Conservation (phyloP, 306 rosid genomes). For the Lathyrus tuberosus region DNA sequence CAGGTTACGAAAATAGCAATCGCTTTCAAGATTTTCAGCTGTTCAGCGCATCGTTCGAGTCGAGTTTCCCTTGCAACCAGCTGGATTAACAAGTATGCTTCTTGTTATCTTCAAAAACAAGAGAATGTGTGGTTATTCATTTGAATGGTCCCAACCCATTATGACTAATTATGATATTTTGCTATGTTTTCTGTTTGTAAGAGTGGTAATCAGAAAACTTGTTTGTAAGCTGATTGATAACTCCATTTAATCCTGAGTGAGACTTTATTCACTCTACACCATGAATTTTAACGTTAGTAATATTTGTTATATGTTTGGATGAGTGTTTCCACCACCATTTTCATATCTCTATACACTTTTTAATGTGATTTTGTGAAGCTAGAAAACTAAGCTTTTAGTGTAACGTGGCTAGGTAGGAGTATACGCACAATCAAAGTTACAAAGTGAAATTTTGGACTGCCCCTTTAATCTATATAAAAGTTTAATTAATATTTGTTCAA, state of each 20-base stretch:
- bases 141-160: constrained; percentile 1
- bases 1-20: constrained; percentile 39
- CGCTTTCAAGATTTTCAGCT: constrained; percentile 64
- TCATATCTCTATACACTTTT: too few species aligned
- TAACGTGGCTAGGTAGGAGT: too few species aligned
- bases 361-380: too few species aligned
- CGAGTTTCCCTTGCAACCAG: constrained; percentile 53
- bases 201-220: constrained; percentile 1
- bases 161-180: neutral
- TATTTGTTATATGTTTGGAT: too few species aligned
- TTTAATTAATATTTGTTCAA: too few species aligned
- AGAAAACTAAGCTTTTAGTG: too few species aligned
- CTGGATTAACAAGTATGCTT: constrained; percentile 44
- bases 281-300: too few species aligned
- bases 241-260: constrained; percentile 1
- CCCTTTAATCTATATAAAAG: too few species aligned
- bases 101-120: too few species aligned
- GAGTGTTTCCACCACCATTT: too few species aligned
- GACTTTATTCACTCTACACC: neutral
- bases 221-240: constrained; percentile 5
- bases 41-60: constrained; percentile 49
- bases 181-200: neutral
- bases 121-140: neutral
- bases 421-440: too few species aligned
- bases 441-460: too few species aligned